These are phyloP conservation scores for Pichia gijzeniarum DNA, from an alignment of 805 yeast species.

Conservation along the genomic window DNA sequence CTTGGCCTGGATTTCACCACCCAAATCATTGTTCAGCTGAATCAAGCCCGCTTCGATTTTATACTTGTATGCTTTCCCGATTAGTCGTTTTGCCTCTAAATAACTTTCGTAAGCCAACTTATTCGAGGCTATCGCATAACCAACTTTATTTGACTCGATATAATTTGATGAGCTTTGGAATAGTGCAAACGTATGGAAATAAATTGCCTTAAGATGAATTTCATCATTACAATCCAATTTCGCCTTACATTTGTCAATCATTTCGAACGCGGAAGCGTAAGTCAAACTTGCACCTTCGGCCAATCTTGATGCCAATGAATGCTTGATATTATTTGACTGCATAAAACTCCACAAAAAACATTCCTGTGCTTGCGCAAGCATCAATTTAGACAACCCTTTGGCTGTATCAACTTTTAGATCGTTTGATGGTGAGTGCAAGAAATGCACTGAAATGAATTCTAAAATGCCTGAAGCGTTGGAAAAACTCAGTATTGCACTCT, in stretches of 20 bases:
- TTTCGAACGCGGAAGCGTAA: constrained; percentile 47
- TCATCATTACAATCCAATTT: constrained; percentile 43
- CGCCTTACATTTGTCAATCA: constrained; percentile 31
- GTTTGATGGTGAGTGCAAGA: constrained; percentile 79
- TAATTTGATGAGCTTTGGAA: constrained; percentile 52
- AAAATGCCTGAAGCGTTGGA: constrained; percentile 78
- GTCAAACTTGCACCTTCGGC: constrained; percentile 54
- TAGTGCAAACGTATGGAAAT: constrained; percentile 53
- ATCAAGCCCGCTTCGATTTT: constrained; percentile 1
- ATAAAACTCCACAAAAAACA: constrained; percentile 62
- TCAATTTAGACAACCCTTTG: constrained; percentile 52
- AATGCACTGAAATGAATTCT: constrained; percentile 66
- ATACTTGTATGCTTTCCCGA: not conserved
- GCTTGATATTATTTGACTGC: constrained; percentile 41
- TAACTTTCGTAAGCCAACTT: constrained; percentile 28
- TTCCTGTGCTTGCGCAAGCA: constrained; percentile 88
- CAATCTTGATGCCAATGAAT: constrained; percentile 68
- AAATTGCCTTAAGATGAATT: constrained; percentile 45
- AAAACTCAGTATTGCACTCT: constrained; percentile 51
- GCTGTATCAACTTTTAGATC: constrained; percentile 71
- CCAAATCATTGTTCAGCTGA: constrained; percentile 6
- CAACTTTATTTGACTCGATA: constrained; percentile 54
- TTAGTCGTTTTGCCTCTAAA: not conserved
- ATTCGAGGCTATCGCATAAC: constrained; percentile 68
- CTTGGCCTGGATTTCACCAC: constrained; percentile 21